Conservation (phyloP, 2,329 filamentous ascomycete species). For the Talaromyces sp. region DNA sequence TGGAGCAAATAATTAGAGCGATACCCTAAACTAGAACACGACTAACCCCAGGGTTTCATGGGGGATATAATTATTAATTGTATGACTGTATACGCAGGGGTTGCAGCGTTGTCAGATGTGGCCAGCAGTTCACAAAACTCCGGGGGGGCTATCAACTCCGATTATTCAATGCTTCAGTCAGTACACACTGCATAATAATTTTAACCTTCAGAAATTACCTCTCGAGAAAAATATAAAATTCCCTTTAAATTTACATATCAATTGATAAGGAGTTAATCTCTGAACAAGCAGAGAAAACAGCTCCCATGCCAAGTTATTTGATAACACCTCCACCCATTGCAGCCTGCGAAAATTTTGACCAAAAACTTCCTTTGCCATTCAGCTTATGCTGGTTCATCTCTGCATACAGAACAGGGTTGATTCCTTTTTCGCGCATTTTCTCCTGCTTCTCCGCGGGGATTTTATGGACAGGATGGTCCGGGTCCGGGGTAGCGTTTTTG, state of each 20-base stretch:
- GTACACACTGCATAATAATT: background rate
- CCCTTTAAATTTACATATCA: background rate
- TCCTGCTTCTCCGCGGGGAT: conserved; percentile 33
- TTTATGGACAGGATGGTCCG: conserved; percentile 14
- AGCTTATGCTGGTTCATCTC: conserved; percentile 42
- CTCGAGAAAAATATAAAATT: no score
- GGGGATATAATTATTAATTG: no score
- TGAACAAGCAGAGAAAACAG: no score
- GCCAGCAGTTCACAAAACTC: no score
- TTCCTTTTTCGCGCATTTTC: conserved; percentile 43
- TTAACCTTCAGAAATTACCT: no score
- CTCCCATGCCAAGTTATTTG: background rate
- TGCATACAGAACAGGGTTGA: conserved; percentile 42
- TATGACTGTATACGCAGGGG: background rate
- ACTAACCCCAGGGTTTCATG: background rate
- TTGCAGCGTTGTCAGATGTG: background rate
- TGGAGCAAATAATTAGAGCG: background rate
- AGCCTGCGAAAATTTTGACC: conserved; percentile 13
- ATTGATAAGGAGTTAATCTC: no score
- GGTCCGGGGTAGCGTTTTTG: conserved; percentile 7
- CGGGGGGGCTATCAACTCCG: no score
- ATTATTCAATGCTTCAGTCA: background rate
- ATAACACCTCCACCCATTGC: conserved; percentile 14
- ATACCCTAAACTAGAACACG: no score
- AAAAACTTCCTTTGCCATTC: conserved; percentile 28